Evolutionary conservation across 1,284 basidiomycete genomes (phyloP).

Genomic region (Somion occarium): DNA sequence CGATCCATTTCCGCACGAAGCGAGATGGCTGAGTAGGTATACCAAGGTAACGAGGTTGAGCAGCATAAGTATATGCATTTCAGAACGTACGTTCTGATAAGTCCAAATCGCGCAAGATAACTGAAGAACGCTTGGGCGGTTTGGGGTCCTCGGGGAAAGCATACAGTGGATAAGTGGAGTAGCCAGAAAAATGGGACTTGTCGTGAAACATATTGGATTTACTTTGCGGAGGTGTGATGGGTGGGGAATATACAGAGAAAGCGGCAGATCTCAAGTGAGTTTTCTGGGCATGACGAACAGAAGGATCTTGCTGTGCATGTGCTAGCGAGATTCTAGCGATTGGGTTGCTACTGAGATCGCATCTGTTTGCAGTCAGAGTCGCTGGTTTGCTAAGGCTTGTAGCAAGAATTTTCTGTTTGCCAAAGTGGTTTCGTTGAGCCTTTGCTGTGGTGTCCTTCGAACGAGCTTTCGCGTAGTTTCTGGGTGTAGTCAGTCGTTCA

Average conservation of each 20-base stretch:
- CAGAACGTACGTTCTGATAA: constrained; percentile 20
- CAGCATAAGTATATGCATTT: constrained; percentile 2
- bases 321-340: constrained; percentile 20
- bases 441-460: constrained; percentile 44
- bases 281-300: not conserved
- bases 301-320: constrained; percentile 17
- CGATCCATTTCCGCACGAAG: constrained; percentile 36
- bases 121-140: constrained; percentile 9
- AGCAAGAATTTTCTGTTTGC: constrained; percentile 46
- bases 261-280: not conserved
- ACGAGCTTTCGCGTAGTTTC: constrained; percentile 51
- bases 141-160: not conserved
- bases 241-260: not conserved
- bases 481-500: constrained; percentile 24
- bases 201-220: not conserved
- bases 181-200: not conserved
- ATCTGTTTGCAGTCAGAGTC: not conserved
- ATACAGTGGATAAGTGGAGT: not conserved
- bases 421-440: constrained; percentile 50
- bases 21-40: constrained; percentile 28
- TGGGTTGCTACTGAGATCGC: not conserved
- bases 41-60: not conserved
- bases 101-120: constrained; percentile 20
- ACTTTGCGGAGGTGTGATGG: not conserved
- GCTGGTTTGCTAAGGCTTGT: constrained; percentile 25